Evolutionary conservation across 73 alveolate species (phyloP).

Genomic region (Paramecium sonneborni): DNA sequence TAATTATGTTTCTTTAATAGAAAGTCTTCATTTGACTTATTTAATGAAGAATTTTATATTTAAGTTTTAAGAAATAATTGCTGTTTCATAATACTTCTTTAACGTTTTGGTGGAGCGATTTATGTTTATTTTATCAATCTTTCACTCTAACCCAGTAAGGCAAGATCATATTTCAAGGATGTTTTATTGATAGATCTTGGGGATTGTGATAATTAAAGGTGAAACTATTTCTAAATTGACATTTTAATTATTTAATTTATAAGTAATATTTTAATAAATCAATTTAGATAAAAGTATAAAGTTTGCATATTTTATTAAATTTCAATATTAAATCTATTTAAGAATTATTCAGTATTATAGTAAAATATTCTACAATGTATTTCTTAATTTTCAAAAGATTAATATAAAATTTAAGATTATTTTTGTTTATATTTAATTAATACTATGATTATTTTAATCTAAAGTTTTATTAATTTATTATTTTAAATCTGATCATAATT

Average conservation of each 20-base stretch:
- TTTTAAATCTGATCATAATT: too few species aligned
- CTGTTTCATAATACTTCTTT: background rate
- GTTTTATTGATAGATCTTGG: background rate
- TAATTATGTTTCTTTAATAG: background rate
- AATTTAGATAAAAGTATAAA: background rate
- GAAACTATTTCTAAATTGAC: background rate
- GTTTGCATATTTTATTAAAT: background rate
- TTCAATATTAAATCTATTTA: slow-evolving; percentile 76
- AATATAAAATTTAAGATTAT: too few species aligned
- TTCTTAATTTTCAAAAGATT: too few species aligned
- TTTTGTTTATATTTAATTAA: too few species aligned
- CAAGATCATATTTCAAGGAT: background rate
- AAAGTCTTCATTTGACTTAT: background rate
- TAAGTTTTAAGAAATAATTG: background rate
- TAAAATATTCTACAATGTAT: too few species aligned
- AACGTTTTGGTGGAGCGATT: background rate
- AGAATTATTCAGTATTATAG: slow-evolving; percentile 84
- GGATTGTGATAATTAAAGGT: background rate
- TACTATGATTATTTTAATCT: too few species aligned
- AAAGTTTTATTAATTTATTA: too few species aligned
- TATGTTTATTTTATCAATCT: background rate
- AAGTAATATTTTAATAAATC: too few species aligned
- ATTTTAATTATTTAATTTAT: too few species aligned
- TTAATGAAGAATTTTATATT: background rate
- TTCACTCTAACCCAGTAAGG: background rate